Evolutionary conservation across 2,329 filamentous ascomycete species (phyloP), one percentile per base, ranked within the genome.

Genomic region (Verticillium tricorpus): DNA sequence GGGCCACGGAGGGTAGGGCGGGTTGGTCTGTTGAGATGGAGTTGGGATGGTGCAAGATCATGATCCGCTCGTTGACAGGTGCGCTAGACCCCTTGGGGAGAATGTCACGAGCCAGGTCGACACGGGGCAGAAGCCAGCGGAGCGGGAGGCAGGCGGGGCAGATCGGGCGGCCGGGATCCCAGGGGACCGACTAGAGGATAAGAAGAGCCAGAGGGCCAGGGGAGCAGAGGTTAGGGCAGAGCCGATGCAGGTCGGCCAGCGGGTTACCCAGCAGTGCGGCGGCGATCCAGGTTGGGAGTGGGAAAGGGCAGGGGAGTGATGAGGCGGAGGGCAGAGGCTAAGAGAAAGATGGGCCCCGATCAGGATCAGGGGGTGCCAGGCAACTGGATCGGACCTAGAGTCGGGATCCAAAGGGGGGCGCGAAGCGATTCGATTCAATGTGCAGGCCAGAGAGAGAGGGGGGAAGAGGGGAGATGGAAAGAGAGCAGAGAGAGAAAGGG

Each of bases 71-170:
- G 52, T 61, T 67, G 65, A 66, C 64, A 66, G 64, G 59, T 57
- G 52, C 59, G 61, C 65, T 67, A 67, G 58, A 56, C 65, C 62
- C 56, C 56, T 65, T 67, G 32, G 59, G 65, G 65, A 63, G 59
- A 65, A 67, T 65, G 64, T 67, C 64, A 66, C 65, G 65, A 66
- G 64, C 59, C 60, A 62, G 62, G 63, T 61, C 63, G 59, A 35
- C 58, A 50, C 19, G 45, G 45, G 45, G 45, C 45, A 22, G 45
- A 50, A 22, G 45, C n/a, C 45, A 50, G 9, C 17, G 9, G n/a
- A 22, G 45, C 45, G 45, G 45, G 45, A 50, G 45, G 45, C 45
- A n/a, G 19, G n/a, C 45, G 45, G 25, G 45, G 45, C 45, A 50
- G 45, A 50, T 50, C 45, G 45, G 45, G 19, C n/a, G 8, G n/a